These are phyloP conservation scores for Rhizopogon salebrosus DNA, from an alignment of 768 basidiomycete species.

Conservation along the genomic window DNA sequence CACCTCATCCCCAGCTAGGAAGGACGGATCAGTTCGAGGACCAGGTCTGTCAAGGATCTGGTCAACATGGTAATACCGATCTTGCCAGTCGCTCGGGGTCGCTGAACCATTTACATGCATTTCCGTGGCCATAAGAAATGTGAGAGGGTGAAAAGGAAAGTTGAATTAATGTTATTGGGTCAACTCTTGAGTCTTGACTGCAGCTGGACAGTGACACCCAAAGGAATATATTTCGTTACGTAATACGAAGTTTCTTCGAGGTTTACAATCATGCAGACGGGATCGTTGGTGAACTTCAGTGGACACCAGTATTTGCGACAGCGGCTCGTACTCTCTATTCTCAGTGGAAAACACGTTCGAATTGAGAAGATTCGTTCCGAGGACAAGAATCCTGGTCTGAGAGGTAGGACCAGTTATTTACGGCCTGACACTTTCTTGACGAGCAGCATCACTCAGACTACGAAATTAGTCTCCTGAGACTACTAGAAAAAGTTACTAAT, in stretches of 20 bases:
- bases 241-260: conserved; percentile 11
- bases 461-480: conserved; percentile 83
- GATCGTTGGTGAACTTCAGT: conserved; percentile 52
- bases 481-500: conserved; percentile 90
- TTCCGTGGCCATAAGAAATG: conserved; percentile 18
- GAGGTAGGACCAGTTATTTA: conserved; percentile 45
- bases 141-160: conserved; percentile 5
- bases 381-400: conserved; percentile 93
- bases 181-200: too few relatives aligned
- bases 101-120: conserved; percentile 31
- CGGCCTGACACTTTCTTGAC: neutral
- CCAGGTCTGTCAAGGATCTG: conserved; percentile 81
- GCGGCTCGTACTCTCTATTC: conserved; percentile 81
- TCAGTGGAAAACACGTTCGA: conserved; percentile 80
- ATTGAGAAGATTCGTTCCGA: conserved; percentile 87
- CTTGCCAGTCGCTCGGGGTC: conserved; percentile 41
- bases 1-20: conserved; percentile 78
- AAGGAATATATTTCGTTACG: conserved; percentile 12
- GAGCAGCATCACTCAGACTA: conserved; percentile 53
- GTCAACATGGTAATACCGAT: conserved; percentile 79
- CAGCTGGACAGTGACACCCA: neutral
- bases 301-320: conserved; percentile 82
- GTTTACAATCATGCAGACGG: conserved; percentile 34
- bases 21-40: conserved; percentile 84
- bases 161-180: neutral